A percentile compares a stretch with the other conserved stretches of the same genome.
Evolutionary conservation across 2,329 filamentous ascomycete genomes (phyloP).

Genomic region (Xylariaceae sp.): DNA sequence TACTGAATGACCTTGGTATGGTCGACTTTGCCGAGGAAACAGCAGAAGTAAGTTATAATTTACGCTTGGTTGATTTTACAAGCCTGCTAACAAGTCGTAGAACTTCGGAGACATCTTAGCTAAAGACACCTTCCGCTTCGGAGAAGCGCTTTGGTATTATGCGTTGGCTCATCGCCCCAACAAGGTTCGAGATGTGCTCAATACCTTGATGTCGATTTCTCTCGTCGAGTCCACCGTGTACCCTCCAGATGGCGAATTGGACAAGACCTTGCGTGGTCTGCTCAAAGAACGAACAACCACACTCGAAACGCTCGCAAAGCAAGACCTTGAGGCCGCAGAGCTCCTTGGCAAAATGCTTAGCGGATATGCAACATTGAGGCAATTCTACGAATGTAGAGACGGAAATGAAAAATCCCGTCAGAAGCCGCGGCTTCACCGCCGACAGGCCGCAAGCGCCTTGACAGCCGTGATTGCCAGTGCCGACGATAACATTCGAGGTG

Average conservation of each 20-base stretch:
- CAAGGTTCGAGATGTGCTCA: constrained; percentile 80
- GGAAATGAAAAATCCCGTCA: constrained; percentile 37
- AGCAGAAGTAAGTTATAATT: constrained; percentile 61
- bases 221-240: constrained; percentile 79
- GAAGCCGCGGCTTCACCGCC: constrained; percentile 55
- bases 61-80: neutral
- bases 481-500: constrained; percentile 85
- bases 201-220: constrained; percentile 81
- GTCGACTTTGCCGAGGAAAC: constrained; percentile 71
- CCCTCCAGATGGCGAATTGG: constrained; percentile 65
- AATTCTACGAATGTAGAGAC: constrained; percentile 87
- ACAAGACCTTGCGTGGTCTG: constrained; percentile 63
- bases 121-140: constrained; percentile 68
- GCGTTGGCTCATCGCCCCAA: constrained; percentile 71
- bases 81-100: constrained; percentile 42
- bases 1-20: constrained; percentile 75
- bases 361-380: constrained; percentile 85
- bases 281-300: constrained; percentile 66
- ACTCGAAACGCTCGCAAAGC: constrained; percentile 63
- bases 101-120: constrained; percentile 76
- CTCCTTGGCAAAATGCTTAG: constrained; percentile 80
- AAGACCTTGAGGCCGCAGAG: constrained; percentile 75
- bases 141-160: constrained; percentile 85
- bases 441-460: constrained; percentile 66
- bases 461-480: constrained; percentile 80